A percentile compares a stretch with the other conserved stretches of the same genome.
phyloP scores from a whole-genome alignment of 176 grass and related monocot species.

The Musa schizocarpa region DNA sequence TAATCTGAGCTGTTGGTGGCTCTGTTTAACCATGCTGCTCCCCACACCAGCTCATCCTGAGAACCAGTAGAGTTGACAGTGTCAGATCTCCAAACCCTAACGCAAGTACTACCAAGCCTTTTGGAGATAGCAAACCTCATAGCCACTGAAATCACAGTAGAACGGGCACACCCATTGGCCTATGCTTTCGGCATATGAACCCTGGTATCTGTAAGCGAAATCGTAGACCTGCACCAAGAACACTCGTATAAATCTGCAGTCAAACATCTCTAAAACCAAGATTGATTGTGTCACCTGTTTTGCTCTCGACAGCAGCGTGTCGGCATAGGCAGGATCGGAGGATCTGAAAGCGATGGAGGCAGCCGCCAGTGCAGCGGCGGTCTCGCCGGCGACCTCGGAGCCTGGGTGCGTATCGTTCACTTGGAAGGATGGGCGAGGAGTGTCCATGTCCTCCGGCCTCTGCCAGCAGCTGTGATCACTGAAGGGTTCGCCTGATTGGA shows the following conservation, averaged over 20 bases:
- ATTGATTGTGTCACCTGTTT: not conserved
- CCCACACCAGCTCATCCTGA: conserved; percentile 8
- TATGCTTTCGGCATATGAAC: not conserved
- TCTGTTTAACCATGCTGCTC: not conserved
- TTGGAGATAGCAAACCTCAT: not conserved
- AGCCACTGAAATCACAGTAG: conserved; percentile 1
- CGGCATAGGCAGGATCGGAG: not conserved
- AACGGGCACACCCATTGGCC: not conserved
- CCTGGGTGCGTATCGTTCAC: conserved; percentile 37
- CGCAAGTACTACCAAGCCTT: too few species aligned
- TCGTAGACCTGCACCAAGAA: not conserved
- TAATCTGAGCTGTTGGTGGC: not conserved
- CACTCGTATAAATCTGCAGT: not conserved
- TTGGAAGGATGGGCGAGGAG: conserved; percentile 33
- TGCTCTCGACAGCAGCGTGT: not conserved
- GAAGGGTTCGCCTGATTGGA: conserved; percentile 39
- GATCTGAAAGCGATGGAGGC: conserved; percentile 14
- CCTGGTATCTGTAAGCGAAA: not conserved
- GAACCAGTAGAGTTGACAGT: not conserved
- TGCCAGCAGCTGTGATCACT: conserved; percentile 69
- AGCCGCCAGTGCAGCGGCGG: conserved; percentile 30
- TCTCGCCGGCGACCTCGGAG: conserved; percentile 29
- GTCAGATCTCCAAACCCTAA: too few species aligned
- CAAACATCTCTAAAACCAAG: not conserved
- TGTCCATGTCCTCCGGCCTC: conserved; percentile 73